phyloP scores from a whole-genome alignment of 176 grass and related monocot genomes.

The Typha latifolia region DNA sequence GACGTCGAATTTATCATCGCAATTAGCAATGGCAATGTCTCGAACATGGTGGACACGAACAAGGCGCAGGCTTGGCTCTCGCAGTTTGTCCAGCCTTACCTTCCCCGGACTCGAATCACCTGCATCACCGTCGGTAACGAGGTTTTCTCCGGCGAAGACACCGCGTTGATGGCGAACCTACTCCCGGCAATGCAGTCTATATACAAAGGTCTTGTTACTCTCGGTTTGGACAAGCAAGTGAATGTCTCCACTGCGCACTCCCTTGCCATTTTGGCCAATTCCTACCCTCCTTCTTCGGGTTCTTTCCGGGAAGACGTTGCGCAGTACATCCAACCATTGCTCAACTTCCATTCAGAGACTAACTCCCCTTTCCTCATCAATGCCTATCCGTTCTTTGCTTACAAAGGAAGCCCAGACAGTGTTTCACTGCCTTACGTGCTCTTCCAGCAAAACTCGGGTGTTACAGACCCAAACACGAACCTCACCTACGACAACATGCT shows the following conservation, averaged over 20 bases:
- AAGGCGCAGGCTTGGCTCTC: slow-evolving; percentile 54
- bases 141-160: slow-evolving; percentile 46
- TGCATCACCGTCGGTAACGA: slow-evolving; percentile 83
- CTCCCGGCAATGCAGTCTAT: slow-evolving; percentile 66
- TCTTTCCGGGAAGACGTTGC: slow-evolving; percentile 43
- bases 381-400: slow-evolving; percentile 74
- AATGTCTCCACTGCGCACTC: slow-evolving; percentile 66
- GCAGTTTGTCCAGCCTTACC: slow-evolving; percentile 54
- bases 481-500: slow-evolving; percentile 81
- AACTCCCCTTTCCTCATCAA: slow-evolving; percentile 58
- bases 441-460: slow-evolving; percentile 63
- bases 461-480: slow-evolving; percentile 39
- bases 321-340: slow-evolving; percentile 55
- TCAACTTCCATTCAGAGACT: slow-evolving; percentile 47
- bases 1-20: slow-evolving; percentile 77
- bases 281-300: slow-evolving; percentile 65
- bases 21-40: slow-evolving; percentile 54
- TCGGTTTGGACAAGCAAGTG: slow-evolving; percentile 31
- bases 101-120: slow-evolving; percentile 57
- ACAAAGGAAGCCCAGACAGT: slow-evolving; percentile 35
- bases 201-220: slow-evolving; percentile 32
- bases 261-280: slow-evolving; percentile 39
- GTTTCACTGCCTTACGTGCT: slow-evolving; percentile 75
- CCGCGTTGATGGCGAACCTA: slow-evolving; percentile 35
- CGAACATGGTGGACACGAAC: slow-evolving; percentile 25